These are phyloP conservation scores for Thinopyrum obtusiflorum DNA, from an alignment of 202 grass and related monocot species.

Conservation along the genomic window DNA sequence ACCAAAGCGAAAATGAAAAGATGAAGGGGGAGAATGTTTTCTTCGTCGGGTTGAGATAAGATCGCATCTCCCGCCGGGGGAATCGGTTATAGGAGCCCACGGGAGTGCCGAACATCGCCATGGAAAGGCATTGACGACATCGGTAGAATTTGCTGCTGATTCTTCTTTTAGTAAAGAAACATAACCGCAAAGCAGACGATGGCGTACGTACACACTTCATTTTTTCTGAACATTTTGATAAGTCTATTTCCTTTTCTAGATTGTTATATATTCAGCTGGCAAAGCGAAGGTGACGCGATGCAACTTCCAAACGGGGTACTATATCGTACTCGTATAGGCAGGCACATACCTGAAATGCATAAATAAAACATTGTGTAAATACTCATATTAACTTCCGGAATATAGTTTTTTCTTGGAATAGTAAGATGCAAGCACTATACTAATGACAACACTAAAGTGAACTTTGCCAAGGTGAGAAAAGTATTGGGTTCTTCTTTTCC, in stretches of 20 bases:
- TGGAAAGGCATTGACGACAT: slow-evolving; percentile 30
- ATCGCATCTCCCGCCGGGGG: slow-evolving; percentile 3
- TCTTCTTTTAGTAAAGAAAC: not conserved
- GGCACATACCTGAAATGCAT: not conserved
- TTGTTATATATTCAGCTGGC: not conserved
- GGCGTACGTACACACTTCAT: not conserved
- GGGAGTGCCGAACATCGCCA: slow-evolving; percentile 13
- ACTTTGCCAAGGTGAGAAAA: slow-evolving; percentile 35
- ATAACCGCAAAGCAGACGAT: not conserved
- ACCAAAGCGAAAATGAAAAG: not conserved
- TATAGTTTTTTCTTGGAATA: slow-evolving; percentile 3
- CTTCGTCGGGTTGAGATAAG: slow-evolving; percentile 48
- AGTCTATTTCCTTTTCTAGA: not conserved
- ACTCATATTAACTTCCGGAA: not conserved
- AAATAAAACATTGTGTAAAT: not conserved
- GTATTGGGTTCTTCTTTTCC: slow-evolving; percentile 49
- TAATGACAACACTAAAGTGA: slow-evolving; percentile 46
- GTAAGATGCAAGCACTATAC: not conserved
- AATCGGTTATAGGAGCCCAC: not conserved
- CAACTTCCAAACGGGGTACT: not conserved
- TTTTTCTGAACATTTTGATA: not conserved
- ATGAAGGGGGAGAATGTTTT: slow-evolving; percentile 14
- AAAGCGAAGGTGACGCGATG: not conserved
- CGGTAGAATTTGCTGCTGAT: not conserved
- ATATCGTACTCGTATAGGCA: not conserved